Percentiles rank a stretch among this genome's conserved stretches.
These are phyloP conservation scores for Pleurozium schreberi DNA, from an alignment of 225 moss, liverwort and hornwort genomes.

Conservation along the genomic window DNA sequence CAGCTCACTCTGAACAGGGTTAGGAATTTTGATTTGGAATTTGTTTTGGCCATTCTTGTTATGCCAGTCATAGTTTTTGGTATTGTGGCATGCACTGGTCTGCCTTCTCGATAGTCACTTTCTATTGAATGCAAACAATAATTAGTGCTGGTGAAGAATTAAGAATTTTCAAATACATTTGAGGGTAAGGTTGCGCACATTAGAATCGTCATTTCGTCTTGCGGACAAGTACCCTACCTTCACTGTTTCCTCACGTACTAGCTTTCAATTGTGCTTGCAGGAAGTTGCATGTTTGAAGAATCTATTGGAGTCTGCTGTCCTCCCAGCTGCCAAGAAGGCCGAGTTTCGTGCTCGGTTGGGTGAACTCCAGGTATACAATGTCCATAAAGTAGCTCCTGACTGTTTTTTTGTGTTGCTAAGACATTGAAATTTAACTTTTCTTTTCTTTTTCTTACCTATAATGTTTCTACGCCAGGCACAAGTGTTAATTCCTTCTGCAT, in stretches of 20 bases:
- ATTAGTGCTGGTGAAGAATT: not conserved
- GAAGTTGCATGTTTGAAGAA: conserved; percentile 37
- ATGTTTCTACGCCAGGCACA: not conserved
- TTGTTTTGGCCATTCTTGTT: not conserved
- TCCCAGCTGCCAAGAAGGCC: conserved; percentile 27
- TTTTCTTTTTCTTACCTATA: not conserved
- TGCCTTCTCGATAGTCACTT: not conserved
- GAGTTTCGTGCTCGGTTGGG: conserved; percentile 14
- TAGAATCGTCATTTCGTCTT: not conserved
- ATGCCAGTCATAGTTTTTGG: not conserved
- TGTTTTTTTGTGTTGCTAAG: not conserved
- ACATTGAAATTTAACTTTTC: not conserved
- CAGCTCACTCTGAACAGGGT: conserved; percentile 19
- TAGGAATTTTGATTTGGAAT: not conserved
- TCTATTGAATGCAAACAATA: not conserved
- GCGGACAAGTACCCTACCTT: not conserved
- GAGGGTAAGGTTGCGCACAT: not conserved
- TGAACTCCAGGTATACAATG: conserved; percentile 16
- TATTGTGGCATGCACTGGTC: not conserved
- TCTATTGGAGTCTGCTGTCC: conserved; percentile 10
- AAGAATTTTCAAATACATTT: not conserved
- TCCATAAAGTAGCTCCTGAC: not conserved
- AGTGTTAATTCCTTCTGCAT: not conserved
- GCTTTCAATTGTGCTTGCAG: not conserved
- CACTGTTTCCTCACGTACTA: not conserved